A percentile compares a stretch with the other conserved stretches of the same genome.
phyloP scores from a whole-genome alignment of 2,329 filamentous ascomycete genomes.

The Alternaria sp. region DNA sequence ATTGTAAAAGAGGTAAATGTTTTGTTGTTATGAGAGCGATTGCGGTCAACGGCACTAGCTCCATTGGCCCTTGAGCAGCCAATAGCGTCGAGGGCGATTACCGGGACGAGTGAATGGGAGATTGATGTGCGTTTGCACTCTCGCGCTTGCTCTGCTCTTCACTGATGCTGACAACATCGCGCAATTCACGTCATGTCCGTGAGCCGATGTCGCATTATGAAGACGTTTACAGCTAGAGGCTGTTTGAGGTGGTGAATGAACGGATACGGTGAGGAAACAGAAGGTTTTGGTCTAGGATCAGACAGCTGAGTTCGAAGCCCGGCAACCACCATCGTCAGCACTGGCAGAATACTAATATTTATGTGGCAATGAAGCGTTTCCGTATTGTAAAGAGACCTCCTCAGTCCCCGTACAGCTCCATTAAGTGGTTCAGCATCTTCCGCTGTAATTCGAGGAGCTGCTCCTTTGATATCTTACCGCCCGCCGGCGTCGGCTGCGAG shows the following conservation, averaged over 20 bases:
- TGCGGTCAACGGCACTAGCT: slow-evolving; percentile 7
- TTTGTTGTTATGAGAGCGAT: slow-evolving; percentile 5
- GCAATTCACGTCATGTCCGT: not conserved
- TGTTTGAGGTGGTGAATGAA: not conserved
- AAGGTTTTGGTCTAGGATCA: not conserved
- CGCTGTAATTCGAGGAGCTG: slow-evolving; percentile 41
- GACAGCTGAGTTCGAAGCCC: not conserved
- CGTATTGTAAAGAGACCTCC: not conserved
- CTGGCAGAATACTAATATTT: not conserved
- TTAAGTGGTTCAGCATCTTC: slow-evolving; percentile 46
- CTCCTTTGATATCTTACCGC: slow-evolving; percentile 32
- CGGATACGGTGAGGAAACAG: not conserved
- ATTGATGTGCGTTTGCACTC: slow-evolving; percentile 14
- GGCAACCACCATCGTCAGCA: not conserved
- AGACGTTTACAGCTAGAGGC: not conserved
- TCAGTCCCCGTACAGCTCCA: slow-evolving; percentile 40
- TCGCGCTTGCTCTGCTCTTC: not conserved
- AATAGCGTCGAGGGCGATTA: slow-evolving; percentile 6
- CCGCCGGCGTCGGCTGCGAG: not conserved
- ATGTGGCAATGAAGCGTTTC: not conserved
- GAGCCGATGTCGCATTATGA: not conserved
- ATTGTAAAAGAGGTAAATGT: not conserved
- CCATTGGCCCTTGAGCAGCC: not conserved
- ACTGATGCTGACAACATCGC: not conserved
- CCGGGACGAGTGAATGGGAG: slow-evolving; percentile 9